Evolutionary conservation across 495 filamentous ascomycete genomes (phyloP), one percentile per base, ranked within the genome.

Genomic region (Parmelia sp.): DNA sequence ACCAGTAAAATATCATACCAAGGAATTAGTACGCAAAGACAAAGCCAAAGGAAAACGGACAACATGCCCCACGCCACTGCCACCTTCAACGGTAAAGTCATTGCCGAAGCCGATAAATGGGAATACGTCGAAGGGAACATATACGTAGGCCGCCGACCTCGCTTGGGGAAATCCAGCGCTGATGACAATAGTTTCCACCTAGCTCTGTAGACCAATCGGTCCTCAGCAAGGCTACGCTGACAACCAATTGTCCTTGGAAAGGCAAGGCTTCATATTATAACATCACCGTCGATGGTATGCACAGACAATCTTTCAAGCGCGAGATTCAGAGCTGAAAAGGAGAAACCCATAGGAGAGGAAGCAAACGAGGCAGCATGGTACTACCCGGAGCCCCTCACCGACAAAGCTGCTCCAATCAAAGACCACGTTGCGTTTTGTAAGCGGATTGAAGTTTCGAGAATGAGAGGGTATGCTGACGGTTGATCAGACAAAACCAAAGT

Each of bases 51-150:
- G 35, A 1, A 63, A 55, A 47, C 23, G 39, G 15, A 6, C 62
- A 72, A 56, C 1, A 82, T 80, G 77, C 69, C 71, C 53, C 79
- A 80, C 69, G 87, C 85, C 59, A 80, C 74, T 62, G 87, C 86
- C 23, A 82, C 76, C 57, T 74, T 87, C 53, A 79, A 83, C 64
- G 85, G 82, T 66, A 77, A 75, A 42, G 71, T 81, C 51, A 75
- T 90, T 60, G 88, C 87, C 25, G 80, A 84, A 67, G 78, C 87
- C 0, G 79, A 85, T 29, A 73, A 74, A 25, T 90, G 83, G 74
- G 83, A 87, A 71, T 75, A 81, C 7, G 86, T 90, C 19, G 88
- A 90, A 71, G 86, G 86, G 60, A 91, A 90, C 71, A 78, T 90
- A 68, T 90, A 91, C 68, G 87, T 88, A 60, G 75, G 67, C 8